Conservation (phyloP, 2,329 filamentous ascomycete species). For the Allantophomopsis cytisporea region DNA sequence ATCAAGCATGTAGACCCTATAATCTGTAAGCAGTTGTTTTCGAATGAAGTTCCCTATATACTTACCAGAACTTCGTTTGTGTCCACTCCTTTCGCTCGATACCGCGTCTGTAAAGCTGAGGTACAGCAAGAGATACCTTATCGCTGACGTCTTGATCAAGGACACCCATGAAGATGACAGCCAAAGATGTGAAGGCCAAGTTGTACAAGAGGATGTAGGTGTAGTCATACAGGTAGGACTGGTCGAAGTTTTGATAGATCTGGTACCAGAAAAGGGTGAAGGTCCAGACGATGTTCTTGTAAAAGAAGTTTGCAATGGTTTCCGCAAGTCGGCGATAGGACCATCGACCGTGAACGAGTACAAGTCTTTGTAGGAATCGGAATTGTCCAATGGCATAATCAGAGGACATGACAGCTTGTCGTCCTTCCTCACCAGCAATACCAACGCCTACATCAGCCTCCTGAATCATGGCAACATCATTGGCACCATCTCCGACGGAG, state of each 20-base stretch:
- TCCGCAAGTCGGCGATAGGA: constrained; percentile 91
- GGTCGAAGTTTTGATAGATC: constrained; percentile 90
- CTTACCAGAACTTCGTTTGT: constrained; percentile 88
- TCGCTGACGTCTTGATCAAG: constrained; percentile 95
- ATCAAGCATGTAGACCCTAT: constrained; percentile 84
- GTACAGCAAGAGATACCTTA: constrained; percentile 83
- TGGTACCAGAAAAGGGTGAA: constrained; percentile 97
- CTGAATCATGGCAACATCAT: constrained; percentile 96
- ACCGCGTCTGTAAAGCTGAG: constrained; percentile 86
- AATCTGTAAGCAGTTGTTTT: constrained; percentile 14
- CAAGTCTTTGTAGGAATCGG: constrained; percentile 69
- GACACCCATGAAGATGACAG: constrained; percentile 90
- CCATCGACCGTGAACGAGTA: constrained; percentile 87
- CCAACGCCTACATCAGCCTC: constrained; percentile 94
- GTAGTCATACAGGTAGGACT: constrained; percentile 94
- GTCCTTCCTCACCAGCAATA: constrained; percentile 84
- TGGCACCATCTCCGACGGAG: constrained; percentile 85
- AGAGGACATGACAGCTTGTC: constrained; percentile 90
- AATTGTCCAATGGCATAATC: constrained; percentile 95
- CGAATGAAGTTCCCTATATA: constrained; percentile 6
- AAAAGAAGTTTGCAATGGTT: constrained; percentile 97
- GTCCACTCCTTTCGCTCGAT: constrained; percentile 98
- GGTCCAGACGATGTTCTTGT: constrained; percentile 99
- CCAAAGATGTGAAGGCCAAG: constrained; percentile 88
- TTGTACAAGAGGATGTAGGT: constrained; percentile 97